Percentiles rank a stretch among this genome's conserved stretches.
Conservation (phyloP, 2,329 filamentous ascomycete genomes). For the Xylaria polymorpha region DNA sequence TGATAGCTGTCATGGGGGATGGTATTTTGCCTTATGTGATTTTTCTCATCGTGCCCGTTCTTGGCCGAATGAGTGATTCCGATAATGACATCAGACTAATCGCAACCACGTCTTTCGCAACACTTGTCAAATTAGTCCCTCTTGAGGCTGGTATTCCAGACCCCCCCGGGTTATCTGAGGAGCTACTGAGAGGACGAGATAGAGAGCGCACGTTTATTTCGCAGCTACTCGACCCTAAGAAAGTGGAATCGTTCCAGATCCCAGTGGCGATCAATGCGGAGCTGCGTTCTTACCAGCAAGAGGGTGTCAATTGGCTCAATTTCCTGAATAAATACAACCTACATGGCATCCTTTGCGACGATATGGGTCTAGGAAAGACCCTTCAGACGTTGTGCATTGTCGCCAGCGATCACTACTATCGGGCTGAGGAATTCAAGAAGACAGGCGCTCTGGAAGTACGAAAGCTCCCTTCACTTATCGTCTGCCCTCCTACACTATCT, state of each 20-base stretch:
- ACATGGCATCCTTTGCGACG: conserved; percentile 97
- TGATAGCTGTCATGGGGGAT: conserved; percentile 99
- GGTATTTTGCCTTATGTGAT: conserved; percentile 96
- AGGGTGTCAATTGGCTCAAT: conserved; percentile 97
- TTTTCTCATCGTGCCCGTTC: conserved; percentile 96
- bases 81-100: conserved; percentile 95
- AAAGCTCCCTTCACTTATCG: conserved; percentile 88
- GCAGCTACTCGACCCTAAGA: conserved; percentile 95
- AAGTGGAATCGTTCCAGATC: conserved; percentile 92
- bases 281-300: conserved; percentile 95
- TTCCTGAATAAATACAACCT: conserved; percentile 98
- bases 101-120: conserved; percentile 96
- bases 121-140: conserved; percentile 94
- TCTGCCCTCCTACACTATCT: conserved; percentile 94
- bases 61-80: conserved; percentile 98
- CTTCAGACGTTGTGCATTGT: conserved; percentile 98
- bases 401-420: conserved; percentile 94
- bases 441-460: conserved; percentile 82
- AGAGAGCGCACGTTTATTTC: conserved; percentile 96
- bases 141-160: conserved; percentile 97
- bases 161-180: conserved; percentile 89
- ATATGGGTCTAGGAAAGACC: conserved; percentile 99
- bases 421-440: conserved; percentile 88
- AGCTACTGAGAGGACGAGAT: conserved; percentile 89
- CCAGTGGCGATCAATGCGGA: conserved; percentile 98